phyloP scores from a whole-genome alignment of 306 rosid genomes.

The Carpinus viminea region DNA sequence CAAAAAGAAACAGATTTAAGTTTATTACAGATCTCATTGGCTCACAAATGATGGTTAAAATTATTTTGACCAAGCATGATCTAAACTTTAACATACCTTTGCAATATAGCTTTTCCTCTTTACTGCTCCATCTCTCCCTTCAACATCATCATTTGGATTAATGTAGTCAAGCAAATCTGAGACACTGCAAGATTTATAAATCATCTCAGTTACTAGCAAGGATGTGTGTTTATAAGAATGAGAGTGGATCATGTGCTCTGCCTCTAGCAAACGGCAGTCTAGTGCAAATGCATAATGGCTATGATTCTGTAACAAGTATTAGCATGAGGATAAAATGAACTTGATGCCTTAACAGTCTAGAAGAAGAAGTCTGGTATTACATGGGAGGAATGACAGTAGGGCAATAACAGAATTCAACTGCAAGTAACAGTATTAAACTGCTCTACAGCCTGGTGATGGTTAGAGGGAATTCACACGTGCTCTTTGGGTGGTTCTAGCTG shows the following conservation, averaged over 20 bases:
- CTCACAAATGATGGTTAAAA: slow-evolving; percentile 5
- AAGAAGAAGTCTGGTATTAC: no score
- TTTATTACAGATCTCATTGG: slow-evolving; percentile 6
- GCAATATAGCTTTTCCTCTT: slow-evolving; percentile 75
- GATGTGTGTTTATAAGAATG: not conserved
- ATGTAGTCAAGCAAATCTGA: slow-evolving; percentile 98
- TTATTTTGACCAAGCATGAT: slow-evolving; percentile 11
- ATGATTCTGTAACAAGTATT: no score
- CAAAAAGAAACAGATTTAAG: not conserved
- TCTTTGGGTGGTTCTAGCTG: no score
- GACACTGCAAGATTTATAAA: slow-evolving; percentile 59
- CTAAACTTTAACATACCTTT: slow-evolving; percentile 45
- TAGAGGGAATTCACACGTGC: no score
- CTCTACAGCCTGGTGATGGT: no score
- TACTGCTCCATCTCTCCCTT: slow-evolving; percentile 67
- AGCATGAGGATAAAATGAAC: no score
- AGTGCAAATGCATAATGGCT: not conserved
- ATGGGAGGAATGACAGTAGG: no score
- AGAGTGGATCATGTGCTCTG: slow-evolving; percentile 2
- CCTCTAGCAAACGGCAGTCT: not conserved
- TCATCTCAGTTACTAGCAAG: slow-evolving; percentile 8
- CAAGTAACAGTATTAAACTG: no score
- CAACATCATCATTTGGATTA: slow-evolving; percentile 71
- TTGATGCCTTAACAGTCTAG: no score
- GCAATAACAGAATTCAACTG: no score